Base-by-base conservation (phyloP, 306 rosid genomes). In the Cotoneaster glaucophyllus region DNA sequence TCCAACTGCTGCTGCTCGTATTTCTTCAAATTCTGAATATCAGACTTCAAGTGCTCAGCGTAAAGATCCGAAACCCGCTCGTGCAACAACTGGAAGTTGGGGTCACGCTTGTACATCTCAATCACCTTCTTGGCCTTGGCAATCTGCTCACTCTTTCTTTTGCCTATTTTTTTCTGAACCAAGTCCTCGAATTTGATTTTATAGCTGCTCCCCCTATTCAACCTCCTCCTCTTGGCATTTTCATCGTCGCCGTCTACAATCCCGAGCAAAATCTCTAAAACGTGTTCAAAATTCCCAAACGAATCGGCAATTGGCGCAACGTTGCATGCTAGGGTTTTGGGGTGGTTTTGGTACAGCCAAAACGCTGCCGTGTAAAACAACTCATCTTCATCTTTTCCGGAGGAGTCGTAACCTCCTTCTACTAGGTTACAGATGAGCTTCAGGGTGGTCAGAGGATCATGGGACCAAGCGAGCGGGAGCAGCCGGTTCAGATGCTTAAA, bases 221-320 rank as follows among this genome's bases (percentile, higher is more conserved):
- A 41, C 68, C 10, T 32, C 17, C 19, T 0, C 11, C 92, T 79
- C 8, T 58, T 77, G 0, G 78, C 79, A 14, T 84, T 37, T 19
- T 89, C 90, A 58, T 87, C 44, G 0, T 39, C 12, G 2, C 44
- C 44, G 10, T 39, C 84, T 0, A 88, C 76, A 43, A 87, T 74
- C 44, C 88, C 79, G 63, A 77, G 85, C 14, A 91, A 89, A 58
- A 88, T 82, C 75, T 91, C 91, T 7, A 87, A 90, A 43, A 91
- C 76, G 67, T 91, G 91, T 76, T 84, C 85, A 79, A 88, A 84
- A 82, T 81, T 84, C 2, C 91, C 96, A 44, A 91, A 87, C 1
- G 12, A 2, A 25, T 69, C 82, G 4, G 91, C 89, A 13, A 91
- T 76, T 6, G 89, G 77, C n/a, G 82, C 76, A 22, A 88, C 58